These are phyloP conservation scores for Pascua guehoae DNA, from an alignment of 1,284 basidiomycete species.

Conservation along the genomic window DNA sequence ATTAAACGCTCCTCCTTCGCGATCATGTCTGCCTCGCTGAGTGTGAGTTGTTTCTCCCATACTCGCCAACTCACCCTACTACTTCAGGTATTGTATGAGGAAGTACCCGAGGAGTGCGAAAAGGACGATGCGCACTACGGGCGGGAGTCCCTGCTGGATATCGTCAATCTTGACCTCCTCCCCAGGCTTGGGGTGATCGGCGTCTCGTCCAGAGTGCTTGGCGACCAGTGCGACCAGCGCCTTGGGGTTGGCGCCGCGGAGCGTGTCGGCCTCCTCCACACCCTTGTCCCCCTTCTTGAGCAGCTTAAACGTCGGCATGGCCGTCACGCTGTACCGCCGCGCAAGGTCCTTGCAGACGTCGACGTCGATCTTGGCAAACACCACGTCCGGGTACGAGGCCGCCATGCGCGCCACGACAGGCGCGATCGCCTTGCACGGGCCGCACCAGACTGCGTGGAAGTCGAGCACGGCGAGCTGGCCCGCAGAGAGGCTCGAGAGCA, in stretches of 20 bases:
- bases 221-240: slow-evolving; percentile 22
- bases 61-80: not conserved
- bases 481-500: slow-evolving; percentile 30
- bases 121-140: not conserved
- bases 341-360: slow-evolving; percentile 48
- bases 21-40: too few relatives aligned
- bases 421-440: slow-evolving; percentile 48
- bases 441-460: slow-evolving; percentile 46
- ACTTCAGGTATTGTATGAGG: not conserved
- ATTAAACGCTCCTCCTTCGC: too few relatives aligned
- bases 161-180: slow-evolving; percentile 6
- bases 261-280: slow-evolving; percentile 44
- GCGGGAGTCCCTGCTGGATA: not conserved
- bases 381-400: slow-evolving; percentile 18
- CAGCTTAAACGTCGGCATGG: slow-evolving; percentile 55
- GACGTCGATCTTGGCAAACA: slow-evolving; percentile 49
- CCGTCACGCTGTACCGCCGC: slow-evolving; percentile 45
- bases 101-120: not conserved
- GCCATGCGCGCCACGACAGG: slow-evolving; percentile 43
- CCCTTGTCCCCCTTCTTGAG: slow-evolving; percentile 51
- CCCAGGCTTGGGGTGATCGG: not conserved
- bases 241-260: slow-evolving; percentile 45
- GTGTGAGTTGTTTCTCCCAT: too few relatives aligned
- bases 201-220: not conserved
- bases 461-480: slow-evolving; percentile 40